phyloP scores from a whole-genome alignment of 306 rosid species.

The Cucurbita argyrosperma region DNA sequence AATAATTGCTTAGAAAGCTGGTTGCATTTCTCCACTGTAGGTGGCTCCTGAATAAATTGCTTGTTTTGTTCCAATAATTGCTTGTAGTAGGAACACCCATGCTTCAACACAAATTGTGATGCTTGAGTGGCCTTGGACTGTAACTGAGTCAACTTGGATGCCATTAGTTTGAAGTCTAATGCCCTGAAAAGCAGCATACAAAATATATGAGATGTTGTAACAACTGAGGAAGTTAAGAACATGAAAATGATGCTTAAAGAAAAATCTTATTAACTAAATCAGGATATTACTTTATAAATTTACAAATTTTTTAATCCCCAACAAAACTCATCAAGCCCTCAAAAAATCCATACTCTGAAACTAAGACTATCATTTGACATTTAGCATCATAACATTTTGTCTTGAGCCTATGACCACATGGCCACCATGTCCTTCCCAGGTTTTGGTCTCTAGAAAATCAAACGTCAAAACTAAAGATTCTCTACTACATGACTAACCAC shows the following conservation, averaged over 20 bases:
- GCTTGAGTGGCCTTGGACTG: conserved; percentile 79
- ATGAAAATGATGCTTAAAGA: not conserved
- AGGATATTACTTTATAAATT: not conserved
- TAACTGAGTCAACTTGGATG: conserved; percentile 55
- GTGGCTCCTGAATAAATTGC: conserved; percentile 78
- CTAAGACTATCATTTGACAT: not conserved
- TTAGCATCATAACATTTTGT: not conserved
- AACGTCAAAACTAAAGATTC: not conserved
- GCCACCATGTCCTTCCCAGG: not conserved
- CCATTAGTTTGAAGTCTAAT: conserved; percentile 36
- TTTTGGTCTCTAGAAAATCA: not conserved
- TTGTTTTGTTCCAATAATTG: conserved; percentile 78
- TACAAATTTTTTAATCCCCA: not conserved
- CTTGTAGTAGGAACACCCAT: conserved; percentile 58
- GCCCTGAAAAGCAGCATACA: not conserved
- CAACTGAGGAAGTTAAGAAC: not conserved
- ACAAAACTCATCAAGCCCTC: not conserved
- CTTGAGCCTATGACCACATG: not conserved
- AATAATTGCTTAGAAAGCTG: conserved; percentile 63
- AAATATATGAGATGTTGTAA: not conserved
- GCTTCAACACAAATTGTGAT: conserved; percentile 39
- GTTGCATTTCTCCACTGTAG: conserved; percentile 76
- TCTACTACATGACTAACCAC: not conserved
- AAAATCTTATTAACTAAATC: not conserved
- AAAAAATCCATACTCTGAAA: not conserved